Evolutionary conservation across 73 alveolate species (phyloP), one percentile per base, ranked within the genome.

Genomic region (Tetrahymena malaccensis): DNA sequence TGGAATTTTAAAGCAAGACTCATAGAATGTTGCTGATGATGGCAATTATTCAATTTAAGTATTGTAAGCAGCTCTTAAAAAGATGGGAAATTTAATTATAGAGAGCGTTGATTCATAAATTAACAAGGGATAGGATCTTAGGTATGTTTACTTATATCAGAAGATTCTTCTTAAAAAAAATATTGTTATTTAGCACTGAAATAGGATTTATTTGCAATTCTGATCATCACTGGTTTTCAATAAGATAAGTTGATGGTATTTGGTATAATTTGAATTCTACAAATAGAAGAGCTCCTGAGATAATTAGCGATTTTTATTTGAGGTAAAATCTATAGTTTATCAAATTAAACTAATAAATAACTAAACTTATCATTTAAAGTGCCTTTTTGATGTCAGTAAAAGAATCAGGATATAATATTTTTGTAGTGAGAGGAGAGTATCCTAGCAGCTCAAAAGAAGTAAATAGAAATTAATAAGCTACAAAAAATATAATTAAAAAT

Each of bases 231-330:
- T 98, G 99, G 99, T 97, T 98, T 97, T 96, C 99, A 16, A 98
- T 98, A 40, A 96, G 99, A 93, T 98, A 98, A 96, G 95, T 98
- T 34, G 95, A 98, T 43, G 98, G 98, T 35, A 96, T 97, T 10
- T 98, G 99, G 99, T 98, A 96, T 95, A 98, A 98, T 93, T 96
- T 98, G 84, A 98, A 98, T 95, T 98, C 99, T 25, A 97, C 99
- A 5, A 98, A 98, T 93, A 97, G 93, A 94, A 50, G 95, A 25
- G 99, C 99, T 27, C 99, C 99, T 17, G 98, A 98, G 95, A 97
- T 96, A 34, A 98, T 98, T 93, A 94, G 98, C 85, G 99, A 98
- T 84, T 98, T 98, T 94, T 98, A 98, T 94, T 94, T 98, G 56
- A 95, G 89, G 89, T 70, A 70, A 31, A 22, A 50, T 50, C 16